Conservation (phyloP, 31 red algal genomes). For the Bonnemaisonia californica region DNA sequence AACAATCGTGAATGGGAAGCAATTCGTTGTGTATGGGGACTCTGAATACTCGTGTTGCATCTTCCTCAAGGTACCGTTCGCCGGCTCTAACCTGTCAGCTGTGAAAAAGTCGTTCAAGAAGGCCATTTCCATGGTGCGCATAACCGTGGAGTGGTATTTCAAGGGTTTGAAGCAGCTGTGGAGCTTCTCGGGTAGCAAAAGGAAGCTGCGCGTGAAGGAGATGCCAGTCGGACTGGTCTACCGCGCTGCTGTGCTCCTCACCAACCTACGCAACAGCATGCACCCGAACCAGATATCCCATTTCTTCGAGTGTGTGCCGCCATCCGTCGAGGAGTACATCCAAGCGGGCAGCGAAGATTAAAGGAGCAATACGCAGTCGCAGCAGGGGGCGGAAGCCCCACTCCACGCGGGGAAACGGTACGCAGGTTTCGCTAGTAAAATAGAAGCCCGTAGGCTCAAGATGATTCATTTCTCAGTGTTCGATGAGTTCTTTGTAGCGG, state of each 20-base stretch:
- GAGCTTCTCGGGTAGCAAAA: not conserved
- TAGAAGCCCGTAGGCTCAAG: not conserved
- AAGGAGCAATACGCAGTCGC: not conserved
- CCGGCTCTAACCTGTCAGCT: conserved; percentile 2
- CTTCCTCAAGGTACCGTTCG: conserved; percentile 10
- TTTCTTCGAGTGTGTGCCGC: conserved; percentile 19
- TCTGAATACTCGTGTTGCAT: not conserved
- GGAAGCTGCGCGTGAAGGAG: conserved; percentile 20
- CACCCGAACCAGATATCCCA: conserved; percentile 21
- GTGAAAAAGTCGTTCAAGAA: conserved; percentile 10
- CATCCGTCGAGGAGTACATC: conserved; percentile 5
- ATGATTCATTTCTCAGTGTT: not conserved
- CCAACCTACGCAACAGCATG: conserved; percentile 11
- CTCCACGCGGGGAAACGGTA: not conserved
- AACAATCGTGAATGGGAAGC: not conserved
- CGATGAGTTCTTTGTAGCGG: not conserved
- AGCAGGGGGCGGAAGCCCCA: not conserved
- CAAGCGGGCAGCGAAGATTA: not conserved
- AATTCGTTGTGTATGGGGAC: conserved; percentile 36
- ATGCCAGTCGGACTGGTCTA: conserved; percentile 24
- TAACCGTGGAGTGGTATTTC: conserved; percentile 31
- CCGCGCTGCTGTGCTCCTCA: not conserved
- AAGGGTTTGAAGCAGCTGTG: conserved; percentile 16
- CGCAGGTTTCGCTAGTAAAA: not conserved
- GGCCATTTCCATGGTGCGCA: conserved; percentile 3